Evolutionary conservation across 331 rosid genomes (phyloP), one percentile per base, ranked within the genome.

Genomic region (Malus hybrid): DNA sequence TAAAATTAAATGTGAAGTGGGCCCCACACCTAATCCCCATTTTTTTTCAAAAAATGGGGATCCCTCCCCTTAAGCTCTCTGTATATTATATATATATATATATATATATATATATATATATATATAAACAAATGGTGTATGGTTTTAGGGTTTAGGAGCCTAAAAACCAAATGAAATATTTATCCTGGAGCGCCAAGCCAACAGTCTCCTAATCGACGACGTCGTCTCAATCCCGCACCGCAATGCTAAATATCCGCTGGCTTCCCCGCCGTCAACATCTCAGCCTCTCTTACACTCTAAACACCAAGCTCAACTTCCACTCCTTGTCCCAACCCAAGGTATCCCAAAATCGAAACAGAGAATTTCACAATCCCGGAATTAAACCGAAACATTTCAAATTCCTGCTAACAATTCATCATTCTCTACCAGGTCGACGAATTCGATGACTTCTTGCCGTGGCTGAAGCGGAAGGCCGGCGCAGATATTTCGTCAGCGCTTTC

Each of bases 371-470:
- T 20, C 22, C 70, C 6, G 7, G 1, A 42, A 39, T 11, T 2
- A 5, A 4, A 22, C 39, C 1, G 5, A 34, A 34, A 19, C 31
- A 34, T 66, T 33, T 15, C 31, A 7, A 44, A 16, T 57, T 19
- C 33, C 16, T 6, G 70, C 50, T 36, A 10, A 50, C 16, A 44
- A 28, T 19, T 20, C 7, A 22, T 24, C 33, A 15, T 9, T 44
- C 4, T 44, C 57, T 67, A n/a, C 1, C 32, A 67, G 71, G 59
- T 68, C 56, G 82, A 24, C 24, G 82, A 79, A 2, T 81, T 74
- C 19, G 76, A 68, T 12, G 81, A 80, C 19, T 89, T 93, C 78
- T 81, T 90, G 81, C 90, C 85, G 11, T 93, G 95, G 98, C 80
- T 93, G 78, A 89, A 93, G 84, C 72, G 67, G 32, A 93, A 90